phyloP scores from a whole-genome alignment of 305 asterid genomes.

The Rubia tinctorum region DNA sequence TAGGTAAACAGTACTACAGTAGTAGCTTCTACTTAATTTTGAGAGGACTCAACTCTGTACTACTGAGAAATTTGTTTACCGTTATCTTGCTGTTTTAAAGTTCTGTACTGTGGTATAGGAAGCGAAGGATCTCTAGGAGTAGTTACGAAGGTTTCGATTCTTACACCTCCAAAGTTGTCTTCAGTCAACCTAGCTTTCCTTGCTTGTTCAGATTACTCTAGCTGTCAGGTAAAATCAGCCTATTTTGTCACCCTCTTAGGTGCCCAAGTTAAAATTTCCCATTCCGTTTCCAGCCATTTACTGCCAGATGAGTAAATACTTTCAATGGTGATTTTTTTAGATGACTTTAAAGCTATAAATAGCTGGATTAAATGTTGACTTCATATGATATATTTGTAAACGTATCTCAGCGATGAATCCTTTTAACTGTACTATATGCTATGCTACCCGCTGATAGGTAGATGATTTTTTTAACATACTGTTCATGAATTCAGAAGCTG shows the following conservation, averaged over 20 bases:
- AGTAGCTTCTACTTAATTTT: conserved; percentile 18
- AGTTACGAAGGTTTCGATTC: conserved; percentile 90
- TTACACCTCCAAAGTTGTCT: conserved; percentile 89
- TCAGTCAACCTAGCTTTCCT: conserved; percentile 90
- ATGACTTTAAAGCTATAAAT: background rate
- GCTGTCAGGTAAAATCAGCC: conserved; percentile 76
- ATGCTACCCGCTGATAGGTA: background rate
- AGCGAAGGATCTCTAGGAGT: conserved; percentile 99
- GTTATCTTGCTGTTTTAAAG: background rate
- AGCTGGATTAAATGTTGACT: background rate
- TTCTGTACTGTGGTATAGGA: conserved; percentile 42
- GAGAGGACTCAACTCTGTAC: conserved; percentile 9
- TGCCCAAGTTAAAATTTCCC: background rate
- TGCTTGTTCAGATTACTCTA: conserved; percentile 82
- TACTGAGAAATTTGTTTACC: conserved; percentile 20
- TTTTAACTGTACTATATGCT: background rate
- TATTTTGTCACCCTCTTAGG: background rate
- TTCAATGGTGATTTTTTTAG: background rate
- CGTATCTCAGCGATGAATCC: background rate
- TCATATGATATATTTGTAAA: background rate
- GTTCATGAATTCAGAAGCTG: conserved; percentile 54
- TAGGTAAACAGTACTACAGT: conserved; percentile 49
- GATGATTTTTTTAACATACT: background rate
- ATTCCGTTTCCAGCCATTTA: background rate
- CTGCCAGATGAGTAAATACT: background rate